Evolutionary conservation across 1,284 basidiomycete genomes (phyloP).

Genomic region (Cryptococcus neoformans): DNA sequence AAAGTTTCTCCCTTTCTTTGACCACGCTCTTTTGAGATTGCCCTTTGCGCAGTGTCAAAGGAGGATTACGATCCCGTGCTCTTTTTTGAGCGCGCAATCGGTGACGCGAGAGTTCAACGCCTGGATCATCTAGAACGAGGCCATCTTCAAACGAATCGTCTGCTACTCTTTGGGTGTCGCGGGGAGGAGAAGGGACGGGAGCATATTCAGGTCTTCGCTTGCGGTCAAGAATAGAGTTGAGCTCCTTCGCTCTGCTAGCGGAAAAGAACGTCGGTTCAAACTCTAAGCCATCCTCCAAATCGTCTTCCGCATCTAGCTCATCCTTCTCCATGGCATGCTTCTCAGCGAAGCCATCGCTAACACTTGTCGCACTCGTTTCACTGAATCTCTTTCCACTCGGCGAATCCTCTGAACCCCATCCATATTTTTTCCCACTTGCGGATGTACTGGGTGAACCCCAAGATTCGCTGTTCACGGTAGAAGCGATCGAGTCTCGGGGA

Average conservation of each 20-base stretch:
- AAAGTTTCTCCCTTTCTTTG: constrained; percentile 16
- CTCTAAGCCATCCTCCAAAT: constrained; percentile 40
- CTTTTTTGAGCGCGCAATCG: constrained; percentile 26
- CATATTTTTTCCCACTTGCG: constrained; percentile 22
- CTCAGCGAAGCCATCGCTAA: constrained; percentile 29
- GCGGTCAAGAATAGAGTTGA: constrained; percentile 42
- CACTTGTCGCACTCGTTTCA: constrained; percentile 38
- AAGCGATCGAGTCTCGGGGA: constrained; percentile 31
- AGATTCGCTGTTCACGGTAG: constrained; percentile 26
- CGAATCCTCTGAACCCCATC: constrained; percentile 27
- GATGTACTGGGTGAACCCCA: constrained; percentile 31
- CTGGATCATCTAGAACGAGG: constrained; percentile 41
- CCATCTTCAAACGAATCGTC: constrained; percentile 49
- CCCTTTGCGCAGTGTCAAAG: neutral
- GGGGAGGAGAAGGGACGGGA: constrained; percentile 2
- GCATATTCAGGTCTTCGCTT: constrained; percentile 40
- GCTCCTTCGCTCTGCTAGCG: constrained; percentile 24
- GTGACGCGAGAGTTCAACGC: constrained; percentile 35
- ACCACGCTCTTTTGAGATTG: constrained; percentile 7
- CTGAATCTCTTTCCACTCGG: constrained; percentile 21
- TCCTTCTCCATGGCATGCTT: neutral
- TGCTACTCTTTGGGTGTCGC: neutral
- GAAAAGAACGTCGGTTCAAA: constrained; percentile 42
- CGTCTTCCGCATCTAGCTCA: constrained; percentile 28
- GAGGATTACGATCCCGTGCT: constrained; percentile 11